Percentiles rank a stretch among this genome's conserved stretches.
These are phyloP conservation scores for Daldinia bambusicola DNA, from an alignment of 495 filamentous ascomycete genomes.

Conservation along the genomic window DNA sequence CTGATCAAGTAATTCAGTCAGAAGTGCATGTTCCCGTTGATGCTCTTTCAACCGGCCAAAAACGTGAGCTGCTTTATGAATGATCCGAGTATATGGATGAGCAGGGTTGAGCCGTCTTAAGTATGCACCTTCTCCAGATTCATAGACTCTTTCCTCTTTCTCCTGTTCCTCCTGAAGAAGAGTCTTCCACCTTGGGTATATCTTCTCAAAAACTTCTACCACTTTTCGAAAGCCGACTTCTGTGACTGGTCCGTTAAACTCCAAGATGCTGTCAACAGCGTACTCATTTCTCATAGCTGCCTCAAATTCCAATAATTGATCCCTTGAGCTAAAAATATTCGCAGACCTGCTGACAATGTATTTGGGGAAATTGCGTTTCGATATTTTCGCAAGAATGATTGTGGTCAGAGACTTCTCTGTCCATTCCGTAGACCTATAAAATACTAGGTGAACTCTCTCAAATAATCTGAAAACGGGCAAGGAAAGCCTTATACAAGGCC, in stretches of 20 bases:
- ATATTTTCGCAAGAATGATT: slow-evolving; percentile 91
- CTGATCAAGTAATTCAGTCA: slow-evolving; percentile 81
- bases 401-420: slow-evolving; percentile 96
- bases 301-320: slow-evolving; percentile 86
- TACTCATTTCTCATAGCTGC: slow-evolving; percentile 84
- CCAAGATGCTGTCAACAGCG: slow-evolving; percentile 82
- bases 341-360: slow-evolving; percentile 91
- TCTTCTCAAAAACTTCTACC: slow-evolving; percentile 74
- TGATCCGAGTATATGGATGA: slow-evolving; percentile 92
- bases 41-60: slow-evolving; percentile 85
- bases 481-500: slow-evolving; percentile 84
- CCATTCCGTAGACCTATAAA: slow-evolving; percentile 96
- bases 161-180: slow-evolving; percentile 79
- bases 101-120: slow-evolving; percentile 90
- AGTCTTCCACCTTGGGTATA: slow-evolving; percentile 81
- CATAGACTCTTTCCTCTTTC: slow-evolving; percentile 83
- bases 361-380: slow-evolving; percentile 84
- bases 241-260: slow-evolving; percentile 80
- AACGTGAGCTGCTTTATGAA: slow-evolving; percentile 84
- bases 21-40: slow-evolving; percentile 76
- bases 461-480: slow-evolving; percentile 81
- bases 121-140: slow-evolving; percentile 88
- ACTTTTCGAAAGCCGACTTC: slow-evolving; percentile 69
- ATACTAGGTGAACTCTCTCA: slow-evolving; percentile 93
- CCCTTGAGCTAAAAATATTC: slow-evolving; percentile 84